Base-by-base conservation (phyloP, 805 yeast genomes). In the Candida nanaspora region DNA sequence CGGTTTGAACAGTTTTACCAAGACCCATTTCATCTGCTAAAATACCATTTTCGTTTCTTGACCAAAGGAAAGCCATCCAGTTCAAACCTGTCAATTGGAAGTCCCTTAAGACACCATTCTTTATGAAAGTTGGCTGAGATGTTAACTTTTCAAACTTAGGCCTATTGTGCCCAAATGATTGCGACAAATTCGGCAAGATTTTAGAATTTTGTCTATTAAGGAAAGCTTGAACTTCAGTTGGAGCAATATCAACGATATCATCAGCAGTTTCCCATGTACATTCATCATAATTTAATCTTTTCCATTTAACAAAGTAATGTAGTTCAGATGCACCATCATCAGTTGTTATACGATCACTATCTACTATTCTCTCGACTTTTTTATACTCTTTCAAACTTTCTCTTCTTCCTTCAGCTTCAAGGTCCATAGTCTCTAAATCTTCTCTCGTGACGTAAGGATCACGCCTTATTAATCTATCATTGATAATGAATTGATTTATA, bases 41-140 rank as follows among this genome's bases (percentile, higher is more conserved):
- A 38, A 93, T 93, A 41, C 98, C 98, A 61, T 93, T 93, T 65
- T 93, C 97, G 62, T 91, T 86, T 54, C 97, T 77, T 4, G 96
- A 86, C 98, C 98, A 93, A 46, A 93, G 68, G 59, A 91, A 93
- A 0, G 98, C 98, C 98, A 93, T 93, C 99, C 99, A 93, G 63
- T 93, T 93, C 46, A 93, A 74, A 42, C 99, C 99, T 0, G 98
- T 93, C 60, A 93, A 73, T 68, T 93, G 99, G 75, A 93, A 93
- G 66, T 93, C 98, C 60, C 98, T 78, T 48, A 93, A 72, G 59
- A 84, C 93, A 38, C 97, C 96, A 55, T 83, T 81, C 58, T 88
- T 88, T 48, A 93, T 81, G 56, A 83, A 93, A 13, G 80, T 71
- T 1, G 99, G 99, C 63, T 93, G 99, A 40, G 72, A 73, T 23